Conservation (phyloP, 768 basidiomycete genomes). For the Boletus rubescentipes region DNA sequence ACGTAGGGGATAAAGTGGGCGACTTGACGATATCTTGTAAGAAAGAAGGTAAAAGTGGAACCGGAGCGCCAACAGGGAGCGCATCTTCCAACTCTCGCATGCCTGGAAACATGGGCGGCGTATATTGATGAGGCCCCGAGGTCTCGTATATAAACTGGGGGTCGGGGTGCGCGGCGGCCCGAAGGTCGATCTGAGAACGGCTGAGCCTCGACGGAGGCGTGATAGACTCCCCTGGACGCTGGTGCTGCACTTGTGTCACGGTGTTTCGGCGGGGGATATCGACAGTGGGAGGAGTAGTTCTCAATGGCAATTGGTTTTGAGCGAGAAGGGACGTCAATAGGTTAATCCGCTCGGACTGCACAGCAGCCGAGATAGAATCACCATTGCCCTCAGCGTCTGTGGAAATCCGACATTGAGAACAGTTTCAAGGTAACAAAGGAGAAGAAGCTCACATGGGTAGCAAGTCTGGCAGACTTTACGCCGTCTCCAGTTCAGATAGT, state of each 20-base stretch:
- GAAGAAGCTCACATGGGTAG: constrained; percentile 62
- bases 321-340: constrained; percentile 73
- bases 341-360: constrained; percentile 82
- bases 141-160: constrained; percentile 72
- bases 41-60: constrained; percentile 72
- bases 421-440: constrained; percentile 3
- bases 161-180: constrained; percentile 40
- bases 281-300: constrained; percentile 15
- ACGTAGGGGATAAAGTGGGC: constrained; percentile 63
- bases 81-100: constrained; percentile 24
- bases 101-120: constrained; percentile 38
- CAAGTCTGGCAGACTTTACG: constrained; percentile 90
- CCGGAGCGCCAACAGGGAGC: constrained; percentile 35
- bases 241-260: constrained; percentile 45
- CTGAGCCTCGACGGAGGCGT: constrained; percentile 38
- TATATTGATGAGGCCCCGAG: constrained; percentile 41
- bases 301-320: constrained; percentile 44
- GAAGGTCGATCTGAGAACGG: constrained; percentile 47
- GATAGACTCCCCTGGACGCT: constrained; percentile 39
- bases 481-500: constrained; percentile 85
- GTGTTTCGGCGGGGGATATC: constrained; percentile 42
- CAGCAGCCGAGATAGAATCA: constrained; percentile 81
- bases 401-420: constrained; percentile 6
- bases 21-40: constrained; percentile 72
- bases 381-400: constrained; percentile 88